Evolutionary conservation across 2,329 filamentous ascomycete species (phyloP).

Genomic region (Pseudogymnoascus sp.): DNA sequence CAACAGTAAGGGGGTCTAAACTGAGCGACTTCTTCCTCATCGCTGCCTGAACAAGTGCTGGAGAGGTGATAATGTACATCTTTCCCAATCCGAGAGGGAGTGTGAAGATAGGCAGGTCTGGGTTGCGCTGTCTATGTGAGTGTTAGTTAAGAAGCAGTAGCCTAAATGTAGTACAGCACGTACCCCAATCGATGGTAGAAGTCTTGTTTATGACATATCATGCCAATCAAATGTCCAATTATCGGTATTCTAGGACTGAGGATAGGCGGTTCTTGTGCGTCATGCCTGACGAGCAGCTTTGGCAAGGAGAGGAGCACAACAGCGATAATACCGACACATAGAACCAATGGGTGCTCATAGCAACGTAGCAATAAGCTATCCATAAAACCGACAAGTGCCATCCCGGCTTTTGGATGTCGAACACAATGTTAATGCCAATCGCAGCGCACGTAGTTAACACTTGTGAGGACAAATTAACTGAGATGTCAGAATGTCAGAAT

Average conservation of each 20-base stretch:
- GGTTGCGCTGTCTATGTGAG: slow-evolving; percentile 20
- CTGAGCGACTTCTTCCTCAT: slow-evolving; percentile 35
- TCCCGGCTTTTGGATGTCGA: neutral
- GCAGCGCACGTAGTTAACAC: neutral
- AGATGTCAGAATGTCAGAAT: neutral
- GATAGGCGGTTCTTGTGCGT: slow-evolving; percentile 37
- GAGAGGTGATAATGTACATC: slow-evolving; percentile 38
- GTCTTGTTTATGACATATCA: slow-evolving; percentile 31
- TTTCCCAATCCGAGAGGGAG: slow-evolving; percentile 38
- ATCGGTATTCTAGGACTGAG: slow-evolving; percentile 36
- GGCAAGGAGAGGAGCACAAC: slow-evolving; percentile 8
- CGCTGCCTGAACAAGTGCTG: slow-evolving; percentile 33
- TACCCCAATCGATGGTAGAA: slow-evolving; percentile 36
- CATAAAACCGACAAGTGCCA: neutral
- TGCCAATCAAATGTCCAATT: slow-evolving; percentile 39
- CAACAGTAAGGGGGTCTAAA: slow-evolving; percentile 36
- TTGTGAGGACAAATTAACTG: neutral
- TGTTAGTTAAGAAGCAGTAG: neutral
- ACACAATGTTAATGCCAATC: neutral
- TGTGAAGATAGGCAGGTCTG: slow-evolving; percentile 32
- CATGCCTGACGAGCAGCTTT: slow-evolving; percentile 12
- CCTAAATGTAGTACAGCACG: slow-evolving; percentile 7
- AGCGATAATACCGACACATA: neutral
- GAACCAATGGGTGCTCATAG: neutral
- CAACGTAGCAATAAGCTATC: neutral